phyloP scores from a whole-genome alignment of 2,329 filamentous ascomycete species.

The Fusarium domesticum region DNA sequence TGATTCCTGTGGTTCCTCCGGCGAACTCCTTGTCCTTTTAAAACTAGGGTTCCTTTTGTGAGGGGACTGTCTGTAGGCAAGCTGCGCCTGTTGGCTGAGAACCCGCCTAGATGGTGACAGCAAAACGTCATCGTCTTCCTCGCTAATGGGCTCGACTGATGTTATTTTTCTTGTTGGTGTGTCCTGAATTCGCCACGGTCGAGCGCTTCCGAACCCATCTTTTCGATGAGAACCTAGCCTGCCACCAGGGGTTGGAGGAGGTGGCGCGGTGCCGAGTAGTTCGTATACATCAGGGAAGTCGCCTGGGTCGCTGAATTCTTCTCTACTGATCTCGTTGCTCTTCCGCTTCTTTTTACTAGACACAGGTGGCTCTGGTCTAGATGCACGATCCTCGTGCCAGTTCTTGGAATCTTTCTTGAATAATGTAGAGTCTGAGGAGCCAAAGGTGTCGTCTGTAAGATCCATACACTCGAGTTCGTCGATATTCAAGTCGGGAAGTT shows the following conservation, averaged over 20 bases:
- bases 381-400: constrained; percentile 44
- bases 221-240: constrained; percentile 22
- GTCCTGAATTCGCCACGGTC: constrained; percentile 18
- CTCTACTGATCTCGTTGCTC: constrained; percentile 45
- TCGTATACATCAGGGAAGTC: constrained; percentile 56
- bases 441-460: constrained; percentile 37
- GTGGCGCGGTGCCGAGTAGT: constrained; percentile 42
- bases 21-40: constrained; percentile 8
- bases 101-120: constrained; percentile 30
- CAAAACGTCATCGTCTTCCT: constrained; percentile 19
- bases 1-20: constrained; percentile 6
- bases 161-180: constrained; percentile 3
- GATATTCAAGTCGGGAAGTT: constrained; percentile 36
- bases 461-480: constrained; percentile 40
- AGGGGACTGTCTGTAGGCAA: constrained; percentile 9
- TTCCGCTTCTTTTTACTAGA: constrained; percentile 51
- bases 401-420: constrained; percentile 39
- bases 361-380: constrained; percentile 37
- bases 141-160: constrained; percentile 10
- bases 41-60: constrained; percentile 2
- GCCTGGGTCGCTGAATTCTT: constrained; percentile 37
- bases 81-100: constrained; percentile 11
- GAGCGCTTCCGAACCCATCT: constrained; percentile 17
- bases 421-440: constrained; percentile 35
- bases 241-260: constrained; percentile 34